Conservation (phyloP, 106 monocot species). For the Chionographis japonica region DNA sequence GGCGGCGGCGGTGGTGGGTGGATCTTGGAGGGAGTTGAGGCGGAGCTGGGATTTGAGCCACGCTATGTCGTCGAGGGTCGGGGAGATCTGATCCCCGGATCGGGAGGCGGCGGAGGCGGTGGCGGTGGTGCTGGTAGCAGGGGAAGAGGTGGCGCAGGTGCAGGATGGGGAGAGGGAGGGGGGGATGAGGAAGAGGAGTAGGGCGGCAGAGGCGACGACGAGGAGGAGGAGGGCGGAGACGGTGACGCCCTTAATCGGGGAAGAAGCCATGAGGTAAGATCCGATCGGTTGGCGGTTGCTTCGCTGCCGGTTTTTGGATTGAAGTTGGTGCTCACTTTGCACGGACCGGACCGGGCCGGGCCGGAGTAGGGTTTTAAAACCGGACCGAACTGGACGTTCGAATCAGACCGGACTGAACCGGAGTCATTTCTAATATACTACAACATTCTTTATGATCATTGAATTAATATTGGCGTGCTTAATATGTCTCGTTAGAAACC, state of each 20-base stretch:
- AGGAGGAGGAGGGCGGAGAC: constrained; percentile 34
- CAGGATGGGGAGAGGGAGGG: constrained; percentile 25
- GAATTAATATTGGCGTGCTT: too few relatives aligned
- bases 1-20: constrained; percentile 30
- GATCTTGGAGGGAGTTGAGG: constrained; percentile 36
- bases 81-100: constrained; percentile 14
- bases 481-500: too few relatives aligned
- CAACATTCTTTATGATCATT: too few relatives aligned
- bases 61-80: constrained; percentile 34
- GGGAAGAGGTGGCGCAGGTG: neutral
- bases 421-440: too few relatives aligned
- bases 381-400: too few relatives aligned
- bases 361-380: too few relatives aligned
- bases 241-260: constrained; percentile 8
- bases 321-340: too few relatives aligned
- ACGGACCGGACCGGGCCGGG: too few relatives aligned
- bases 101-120: neutral
- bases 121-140: constrained; percentile 5
- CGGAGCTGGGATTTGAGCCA: constrained; percentile 52
- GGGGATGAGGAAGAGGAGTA: constrained; percentile 27
- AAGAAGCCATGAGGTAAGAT: neutral
- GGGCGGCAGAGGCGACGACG: constrained; percentile 16
- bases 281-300: too few relatives aligned
- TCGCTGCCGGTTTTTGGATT: too few relatives aligned
- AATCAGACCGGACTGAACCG: too few relatives aligned